Evolutionary conservation across 1,284 basidiomycete species (phyloP), one percentile per base, ranked within the genome.

Genomic region (Marasmius sp.): DNA sequence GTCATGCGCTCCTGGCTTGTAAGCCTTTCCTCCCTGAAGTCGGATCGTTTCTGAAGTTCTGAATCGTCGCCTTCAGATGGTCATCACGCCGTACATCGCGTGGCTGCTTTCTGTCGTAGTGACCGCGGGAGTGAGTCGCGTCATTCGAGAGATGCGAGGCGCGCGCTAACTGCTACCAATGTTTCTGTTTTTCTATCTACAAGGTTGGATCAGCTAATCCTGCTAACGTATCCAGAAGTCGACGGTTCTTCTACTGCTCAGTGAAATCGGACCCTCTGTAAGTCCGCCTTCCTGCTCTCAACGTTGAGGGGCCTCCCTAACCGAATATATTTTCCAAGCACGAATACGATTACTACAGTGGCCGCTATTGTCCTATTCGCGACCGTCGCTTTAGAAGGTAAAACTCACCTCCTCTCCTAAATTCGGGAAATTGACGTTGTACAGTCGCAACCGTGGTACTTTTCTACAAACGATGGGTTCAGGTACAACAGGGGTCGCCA

Each of bases 241-340:
- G 81, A 18, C 76, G 81, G 4, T 81, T 81, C 64, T 82, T 83
- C 66, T 83, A 83, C 65, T 83, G 82, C 64, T 82, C 81, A 5
- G 73, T 83, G 9, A 65, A 78, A n/a, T 73, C 69, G 11, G 43
- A 68, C 6, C 60, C 70, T 12, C 65, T 82, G 81, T 82, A 67
- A 64, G 77, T 36, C 12, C 8, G 18, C n/a, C 45, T 37, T 36
- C 22, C 20, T 8, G 6, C 10, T 51, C 16, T 43, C 38, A 16
- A n/a, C 1, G 37, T 22, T 9, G n/a, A 8, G 27, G 20, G 37
- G 8, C 45, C 45, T n/a, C 45, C 7, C 9, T 43, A 51, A 38
- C 65, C 1, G 50, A 1, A 3, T 16, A 27, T 4, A 18, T 11
- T 45, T 33, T 36, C 39, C 3, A 58, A 79, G 80, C 47, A 78